Base-by-base conservation (phyloP, 2,329 filamentous ascomycete species). In the Sclerotinia trifoliorum region DNA sequence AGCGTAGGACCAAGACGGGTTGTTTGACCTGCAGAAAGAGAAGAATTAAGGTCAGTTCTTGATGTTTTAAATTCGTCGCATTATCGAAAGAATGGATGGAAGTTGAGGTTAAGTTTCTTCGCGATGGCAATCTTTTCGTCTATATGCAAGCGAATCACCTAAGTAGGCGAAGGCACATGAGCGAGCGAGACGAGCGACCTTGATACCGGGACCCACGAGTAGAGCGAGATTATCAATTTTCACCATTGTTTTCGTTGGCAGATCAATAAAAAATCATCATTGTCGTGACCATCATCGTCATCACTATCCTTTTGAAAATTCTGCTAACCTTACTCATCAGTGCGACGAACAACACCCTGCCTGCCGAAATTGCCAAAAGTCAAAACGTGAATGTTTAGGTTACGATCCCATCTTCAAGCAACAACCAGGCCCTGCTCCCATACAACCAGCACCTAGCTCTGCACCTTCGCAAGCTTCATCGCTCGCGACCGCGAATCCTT, bases 301-400 rank as follows among this genome's bases (percentile, higher is more conserved):
- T 62, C 65, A 54, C 26, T 54, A 51, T 67, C 65, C 24, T 52
- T 49, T 32, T 52, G 35, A 67, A 67, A 67, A 62, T 57, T 66
- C 32, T 67, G 39, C 65, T 67, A 67, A 67, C 46, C 32, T 35
- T 5, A 73, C 70, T 71, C 71, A 70, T 73, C 79, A 97, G 95
- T 99, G 95, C 82, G 95, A 98, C 86, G 95, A 99, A 84, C 89
- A 88, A 70, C 93, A 97, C 80, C 95, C 95, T 29, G 89, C 90
- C 70, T 99, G 95, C 83, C 89, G 93, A 81, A 93, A 95, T 78
- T 95, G 92, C 81, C 89, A 90, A 77, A 95, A 95, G 79, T 93
- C 90, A 74, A 95, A 94, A 81, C 91, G 92, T 76, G 91, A 94
- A 75, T 95, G 92, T 77, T 78, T 93, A 61, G 92, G 92, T 67